Conservation (phyloP, 495 filamentous ascomycete species). For the Aspergillus nanangensis region DNA sequence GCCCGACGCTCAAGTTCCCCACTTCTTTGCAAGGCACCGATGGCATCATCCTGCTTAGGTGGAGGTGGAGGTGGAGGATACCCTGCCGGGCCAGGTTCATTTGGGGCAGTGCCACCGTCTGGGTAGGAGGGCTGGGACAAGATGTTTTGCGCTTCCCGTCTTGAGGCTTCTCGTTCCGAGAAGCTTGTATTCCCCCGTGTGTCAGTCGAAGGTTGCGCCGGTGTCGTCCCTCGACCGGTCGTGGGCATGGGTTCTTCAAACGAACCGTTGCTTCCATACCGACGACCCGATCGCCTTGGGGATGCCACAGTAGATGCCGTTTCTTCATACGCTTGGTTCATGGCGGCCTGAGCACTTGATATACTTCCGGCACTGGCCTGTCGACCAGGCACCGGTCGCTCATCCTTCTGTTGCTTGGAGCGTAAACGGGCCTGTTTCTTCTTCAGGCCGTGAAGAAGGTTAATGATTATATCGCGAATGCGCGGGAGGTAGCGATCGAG, state of each 20-base stretch:
- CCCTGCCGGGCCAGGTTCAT: slow-evolving; percentile 20
- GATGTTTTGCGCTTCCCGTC: slow-evolving; percentile 46
- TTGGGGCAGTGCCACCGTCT: slow-evolving; percentile 34
- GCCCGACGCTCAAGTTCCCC: slow-evolving; percentile 91
- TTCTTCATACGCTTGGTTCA: slow-evolving; percentile 66
- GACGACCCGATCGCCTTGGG: slow-evolving; percentile 37
- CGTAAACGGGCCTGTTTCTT: slow-evolving; percentile 90
- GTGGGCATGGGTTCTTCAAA: slow-evolving; percentile 39
- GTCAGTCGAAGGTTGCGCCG: slow-evolving; percentile 21
- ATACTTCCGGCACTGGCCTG: slow-evolving; percentile 66
- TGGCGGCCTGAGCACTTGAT: slow-evolving; percentile 52
- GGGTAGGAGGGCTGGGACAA: slow-evolving; percentile 57
- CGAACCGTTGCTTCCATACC: slow-evolving; percentile 47
- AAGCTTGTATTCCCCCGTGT: slow-evolving; percentile 28
- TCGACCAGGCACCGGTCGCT: slow-evolving; percentile 46
- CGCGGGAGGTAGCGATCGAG: slow-evolving; percentile 86
- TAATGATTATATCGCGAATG: slow-evolving; percentile 97
- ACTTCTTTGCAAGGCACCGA: slow-evolving; percentile 84
- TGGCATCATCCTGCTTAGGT: slow-evolving; percentile 81
- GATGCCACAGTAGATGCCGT: slow-evolving; percentile 33
- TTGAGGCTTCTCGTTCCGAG: slow-evolving; percentile 37
- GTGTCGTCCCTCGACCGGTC: slow-evolving; percentile 37
- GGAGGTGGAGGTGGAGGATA: slow-evolving; percentile 68
- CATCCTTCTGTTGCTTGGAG: slow-evolving; percentile 71
- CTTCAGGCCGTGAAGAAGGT: slow-evolving; percentile 90